phyloP scores from a whole-genome alignment of 1,284 basidiomycete species.

The Sanghuangporus weigelae region DNA sequence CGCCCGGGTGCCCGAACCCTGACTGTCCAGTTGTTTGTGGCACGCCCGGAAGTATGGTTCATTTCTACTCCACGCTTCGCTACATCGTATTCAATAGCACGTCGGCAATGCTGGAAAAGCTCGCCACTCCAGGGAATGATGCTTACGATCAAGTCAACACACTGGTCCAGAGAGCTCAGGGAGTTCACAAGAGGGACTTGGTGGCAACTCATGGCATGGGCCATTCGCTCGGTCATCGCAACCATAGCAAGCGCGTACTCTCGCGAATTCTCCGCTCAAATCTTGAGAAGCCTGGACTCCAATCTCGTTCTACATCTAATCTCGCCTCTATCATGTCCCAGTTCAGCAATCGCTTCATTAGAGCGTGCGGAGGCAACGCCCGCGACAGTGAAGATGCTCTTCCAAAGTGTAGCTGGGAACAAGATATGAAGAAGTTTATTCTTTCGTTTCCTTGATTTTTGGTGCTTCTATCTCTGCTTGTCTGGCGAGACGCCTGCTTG shows the following conservation, averaged over 20 bases:
- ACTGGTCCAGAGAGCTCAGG: conserved; percentile 28
- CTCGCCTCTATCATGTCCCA: conserved; percentile 29
- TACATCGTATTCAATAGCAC: conserved; percentile 47
- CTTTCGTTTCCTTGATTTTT: conserved; percentile 49
- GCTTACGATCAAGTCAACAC: conserved; percentile 38
- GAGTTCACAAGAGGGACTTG: conserved; percentile 14
- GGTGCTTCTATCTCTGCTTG: background rate
- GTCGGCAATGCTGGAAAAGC: conserved; percentile 29
- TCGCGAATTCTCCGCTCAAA: background rate
- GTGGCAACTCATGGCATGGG: background rate
- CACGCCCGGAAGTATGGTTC: conserved; percentile 71
- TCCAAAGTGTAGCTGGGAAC: conserved; percentile 55
- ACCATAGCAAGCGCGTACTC: background rate
- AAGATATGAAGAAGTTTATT: conserved; percentile 55
- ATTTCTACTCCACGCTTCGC: conserved; percentile 51
- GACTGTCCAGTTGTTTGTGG: conserved; percentile 72
- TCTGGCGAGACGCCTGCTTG: background rate
- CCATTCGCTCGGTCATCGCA: background rate
- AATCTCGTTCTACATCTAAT: background rate
- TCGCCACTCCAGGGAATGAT: conserved; percentile 33
- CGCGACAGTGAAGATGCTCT: conserved; percentile 34
- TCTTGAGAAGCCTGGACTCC: conserved; percentile 13
- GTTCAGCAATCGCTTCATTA: conserved; percentile 30
- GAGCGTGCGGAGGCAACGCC: conserved; percentile 44
- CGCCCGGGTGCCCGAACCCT: conserved; percentile 68